Conservation (phyloP, 257 asterid species). For the Solanum dulcamara region DNA sequence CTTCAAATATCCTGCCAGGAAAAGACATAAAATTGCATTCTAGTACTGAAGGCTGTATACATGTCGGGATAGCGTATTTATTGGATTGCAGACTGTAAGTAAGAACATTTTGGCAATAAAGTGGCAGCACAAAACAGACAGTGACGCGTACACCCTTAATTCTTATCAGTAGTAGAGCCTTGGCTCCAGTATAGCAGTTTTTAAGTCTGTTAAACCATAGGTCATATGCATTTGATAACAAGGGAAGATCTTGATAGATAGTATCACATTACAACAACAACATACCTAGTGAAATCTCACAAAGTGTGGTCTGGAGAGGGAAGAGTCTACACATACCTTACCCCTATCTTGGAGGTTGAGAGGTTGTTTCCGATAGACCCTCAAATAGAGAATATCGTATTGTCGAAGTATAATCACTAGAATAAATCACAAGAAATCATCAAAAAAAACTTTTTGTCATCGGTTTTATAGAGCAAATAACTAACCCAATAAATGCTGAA, state of each 20-base stretch:
- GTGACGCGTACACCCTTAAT: neutral
- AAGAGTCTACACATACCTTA: neutral
- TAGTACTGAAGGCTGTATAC: neutral
- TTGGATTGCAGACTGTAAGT: neutral
- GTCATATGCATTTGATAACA: neutral
- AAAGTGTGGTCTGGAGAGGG: neutral
- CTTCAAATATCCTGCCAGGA: conserved; percentile 49
- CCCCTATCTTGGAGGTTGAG: too few species aligned
- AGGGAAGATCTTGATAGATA: neutral
- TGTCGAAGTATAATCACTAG: neutral
- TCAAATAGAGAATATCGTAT: neutral
- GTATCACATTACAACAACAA: neutral
- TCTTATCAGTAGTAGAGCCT: neutral
- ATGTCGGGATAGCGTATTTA: neutral
- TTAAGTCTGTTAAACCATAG: neutral
- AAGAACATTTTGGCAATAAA: neutral
- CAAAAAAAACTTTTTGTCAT: neutral
- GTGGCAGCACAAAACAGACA: neutral
- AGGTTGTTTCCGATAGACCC: neutral
- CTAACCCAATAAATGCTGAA: conserved; percentile 53
- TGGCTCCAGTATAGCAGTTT: neutral
- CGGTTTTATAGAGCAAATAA: neutral
- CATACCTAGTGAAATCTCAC: neutral
- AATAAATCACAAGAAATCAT: neutral
- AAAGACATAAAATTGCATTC: neutral